Percentiles rank a stretch among this genome's conserved stretches.
Conservation (phyloP, 2,329 filamentous ascomycete species). For the Chaetomiaceae sp. region DNA sequence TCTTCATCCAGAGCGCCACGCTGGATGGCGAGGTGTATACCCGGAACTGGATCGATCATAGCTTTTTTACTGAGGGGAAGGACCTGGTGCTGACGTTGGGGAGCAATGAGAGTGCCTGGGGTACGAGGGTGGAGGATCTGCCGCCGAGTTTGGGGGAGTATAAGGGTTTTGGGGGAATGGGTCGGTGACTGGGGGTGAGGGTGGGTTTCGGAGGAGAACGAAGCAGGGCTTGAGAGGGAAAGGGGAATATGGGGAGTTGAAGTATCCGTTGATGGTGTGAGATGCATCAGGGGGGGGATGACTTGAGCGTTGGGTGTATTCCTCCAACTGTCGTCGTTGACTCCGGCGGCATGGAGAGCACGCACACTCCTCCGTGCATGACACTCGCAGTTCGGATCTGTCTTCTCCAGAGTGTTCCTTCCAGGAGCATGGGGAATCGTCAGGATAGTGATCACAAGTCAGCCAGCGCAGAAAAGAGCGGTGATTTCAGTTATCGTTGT, state of each 20-base stretch:
- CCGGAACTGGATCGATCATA: slow-evolving; percentile 63
- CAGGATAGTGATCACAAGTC: too few species aligned
- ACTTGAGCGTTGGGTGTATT: too few species aligned
- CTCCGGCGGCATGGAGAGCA: too few species aligned
- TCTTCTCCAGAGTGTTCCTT: too few species aligned
- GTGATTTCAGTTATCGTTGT: background rate
- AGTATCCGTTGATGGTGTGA: background rate
- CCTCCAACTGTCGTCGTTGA: too few species aligned
- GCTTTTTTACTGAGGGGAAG: slow-evolving; percentile 61
- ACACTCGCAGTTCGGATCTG: too few species aligned
- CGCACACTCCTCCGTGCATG: too few species aligned
- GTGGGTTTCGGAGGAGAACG: background rate
- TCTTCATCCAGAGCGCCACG: slow-evolving; percentile 63
- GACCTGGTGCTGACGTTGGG: slow-evolving; percentile 60
- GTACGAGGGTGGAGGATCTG: slow-evolving; percentile 52
- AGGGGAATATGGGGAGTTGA: slow-evolving; percentile 1
- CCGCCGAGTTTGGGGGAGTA: slow-evolving; percentile 54
- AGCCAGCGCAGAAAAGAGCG: too few species aligned
- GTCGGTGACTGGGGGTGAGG: slow-evolving; percentile 10
- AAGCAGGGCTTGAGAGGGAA: slow-evolving; percentile 1
- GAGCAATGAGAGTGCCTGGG: slow-evolving; percentile 58
- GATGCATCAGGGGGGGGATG: too few species aligned
- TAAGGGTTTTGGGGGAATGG: slow-evolving; percentile 24
- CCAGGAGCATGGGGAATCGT: too few species aligned
- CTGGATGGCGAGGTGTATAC: slow-evolving; percentile 56